Conservation (phyloP, 2,329 filamentous ascomycete genomes). For the Gaeumannomyces tritici region DNA sequence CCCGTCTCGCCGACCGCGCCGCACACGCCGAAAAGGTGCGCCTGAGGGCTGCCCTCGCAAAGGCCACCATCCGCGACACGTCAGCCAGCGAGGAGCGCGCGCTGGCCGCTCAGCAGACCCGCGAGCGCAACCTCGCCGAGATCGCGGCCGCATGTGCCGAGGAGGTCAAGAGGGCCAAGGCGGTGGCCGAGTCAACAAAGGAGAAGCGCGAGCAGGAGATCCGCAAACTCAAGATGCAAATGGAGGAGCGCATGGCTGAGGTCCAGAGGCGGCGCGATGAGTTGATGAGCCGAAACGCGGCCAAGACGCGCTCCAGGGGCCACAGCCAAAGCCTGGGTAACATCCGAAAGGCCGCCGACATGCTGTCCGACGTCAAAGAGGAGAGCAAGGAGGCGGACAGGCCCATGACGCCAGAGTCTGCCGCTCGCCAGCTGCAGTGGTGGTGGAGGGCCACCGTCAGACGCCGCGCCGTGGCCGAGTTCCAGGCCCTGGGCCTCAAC, state of each 20-base stretch:
- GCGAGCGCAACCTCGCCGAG: conserved; percentile 72
- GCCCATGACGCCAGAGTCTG: conserved; percentile 47
- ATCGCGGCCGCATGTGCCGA: conserved; percentile 75
- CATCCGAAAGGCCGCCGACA: conserved; percentile 37
- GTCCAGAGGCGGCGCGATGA: conserved; percentile 63
- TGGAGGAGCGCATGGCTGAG: conserved; percentile 72
- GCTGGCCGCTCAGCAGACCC: conserved; percentile 65
- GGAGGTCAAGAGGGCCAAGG: conserved; percentile 74
- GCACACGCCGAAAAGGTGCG: conserved; percentile 79
- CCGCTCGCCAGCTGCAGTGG: conserved; percentile 57
- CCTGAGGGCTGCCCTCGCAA: conserved; percentile 62
- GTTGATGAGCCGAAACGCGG: conserved; percentile 44
- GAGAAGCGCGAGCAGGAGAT: conserved; percentile 70
- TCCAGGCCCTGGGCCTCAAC: conserved; percentile 55
- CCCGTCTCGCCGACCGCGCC: conserved; percentile 68
- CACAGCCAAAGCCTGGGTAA: conserved; percentile 41
- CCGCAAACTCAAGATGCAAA: conserved; percentile 58
- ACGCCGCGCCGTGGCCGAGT: conserved; percentile 53
- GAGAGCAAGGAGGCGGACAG: conserved; percentile 28
- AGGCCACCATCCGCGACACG: conserved; percentile 55
- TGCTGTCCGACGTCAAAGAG: conserved; percentile 39
- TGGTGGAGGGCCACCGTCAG: conserved; percentile 56
- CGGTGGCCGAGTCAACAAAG: conserved; percentile 73
- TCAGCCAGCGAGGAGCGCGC: conserved; percentile 66
- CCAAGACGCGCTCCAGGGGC: conserved; percentile 30